phyloP scores from a whole-genome alignment of 169 alveolate genomes.

The Theileria orientalis region DNA sequence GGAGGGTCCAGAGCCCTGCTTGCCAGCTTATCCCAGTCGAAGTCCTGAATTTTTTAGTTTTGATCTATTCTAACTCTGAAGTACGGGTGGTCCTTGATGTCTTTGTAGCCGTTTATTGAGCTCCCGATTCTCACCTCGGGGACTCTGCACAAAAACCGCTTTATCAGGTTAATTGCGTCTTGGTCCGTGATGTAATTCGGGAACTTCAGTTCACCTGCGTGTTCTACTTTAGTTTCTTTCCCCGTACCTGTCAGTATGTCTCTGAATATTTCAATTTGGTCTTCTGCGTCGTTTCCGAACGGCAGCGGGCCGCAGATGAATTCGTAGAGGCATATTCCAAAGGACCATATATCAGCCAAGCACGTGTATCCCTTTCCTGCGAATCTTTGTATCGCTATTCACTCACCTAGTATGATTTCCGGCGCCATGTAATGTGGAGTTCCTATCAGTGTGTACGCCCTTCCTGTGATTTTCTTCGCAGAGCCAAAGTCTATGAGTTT shows the following conservation, averaged over 20 bases:
- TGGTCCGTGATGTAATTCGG: slow-evolving; percentile 80
- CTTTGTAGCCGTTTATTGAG: slow-evolving; percentile 87
- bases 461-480: slow-evolving; percentile 89
- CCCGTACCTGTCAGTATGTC: slow-evolving; percentile 84
- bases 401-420: slow-evolving; percentile 85
- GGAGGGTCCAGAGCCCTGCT: slow-evolving; percentile 85
- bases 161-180: slow-evolving; percentile 85
- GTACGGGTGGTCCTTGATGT: slow-evolving; percentile 79
- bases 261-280: slow-evolving; percentile 92
- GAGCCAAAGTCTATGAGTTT: slow-evolving; percentile 95
- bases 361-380: slow-evolving; percentile 94
- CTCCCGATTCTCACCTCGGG: slow-evolving; percentile 91
- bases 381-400: background rate
- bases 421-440: slow-evolving; percentile 98
- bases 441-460: slow-evolving; percentile 92
- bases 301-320: slow-evolving; percentile 97
- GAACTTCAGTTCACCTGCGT: slow-evolving; percentile 69
- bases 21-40: slow-evolving; percentile 86
- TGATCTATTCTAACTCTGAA: slow-evolving; percentile 50
- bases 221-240: background rate
- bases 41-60: slow-evolving; percentile 49
- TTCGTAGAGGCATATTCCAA: slow-evolving; percentile 97
- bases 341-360: slow-evolving; percentile 96
- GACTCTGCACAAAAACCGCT: slow-evolving; percentile 84
- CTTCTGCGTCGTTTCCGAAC: slow-evolving; percentile 95